Base-by-base conservation (phyloP, 1,139 yeast species). In the Yamadazyma epiphylla region DNA sequence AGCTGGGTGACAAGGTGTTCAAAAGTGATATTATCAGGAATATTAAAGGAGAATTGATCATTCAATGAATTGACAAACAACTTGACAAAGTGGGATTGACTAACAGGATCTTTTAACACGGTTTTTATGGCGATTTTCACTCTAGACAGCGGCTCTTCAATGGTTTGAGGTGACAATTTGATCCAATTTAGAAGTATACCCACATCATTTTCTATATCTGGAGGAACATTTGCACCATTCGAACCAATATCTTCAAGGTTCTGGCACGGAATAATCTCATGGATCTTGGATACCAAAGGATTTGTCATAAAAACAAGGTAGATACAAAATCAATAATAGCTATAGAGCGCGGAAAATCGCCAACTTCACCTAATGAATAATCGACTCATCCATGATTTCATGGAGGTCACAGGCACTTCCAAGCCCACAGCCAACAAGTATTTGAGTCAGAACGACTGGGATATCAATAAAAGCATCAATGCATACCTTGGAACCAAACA, bases 201-300 rank as follows among this genome's bases (percentile, higher is more conserved):
- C 9, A 66, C 49, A 38, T 69, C 75, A 39, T 64, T 67, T 37
- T 68, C 73, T n/a, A 59, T 46, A 22, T 67, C 71, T n/a, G n/a
- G n/a, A n/a, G n/a, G n/a, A n/a, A n/a, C n/a, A n/a, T n/a, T n/a
- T n/a, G n/a, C n/a, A n/a, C n/a, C n/a, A 11, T 48, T 44, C 3
- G 44, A 24, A 13, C 22, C 16, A 9, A 41, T 26, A 26, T 45
- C 40, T 13, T 42, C 37, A 4, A 42, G 29, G 21, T 51, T 31
- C 11, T 35, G 34, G 4, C 29, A 24, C 11, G 42, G 43, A 13
- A 42, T 17, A 9, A 43, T 35, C 7, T 17, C 20, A 17, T 17
- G 7, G 20, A 17, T 17, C 20, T 17, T 17, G 10, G 7, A 7
- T 7, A 17, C 10, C 20, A 17, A 17, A 7, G 20, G 20, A 10